These are phyloP conservation scores for Aspergillus ellipticus DNA, from an alignment of 495 filamentous ascomycete genomes.

Conservation along the genomic window DNA sequence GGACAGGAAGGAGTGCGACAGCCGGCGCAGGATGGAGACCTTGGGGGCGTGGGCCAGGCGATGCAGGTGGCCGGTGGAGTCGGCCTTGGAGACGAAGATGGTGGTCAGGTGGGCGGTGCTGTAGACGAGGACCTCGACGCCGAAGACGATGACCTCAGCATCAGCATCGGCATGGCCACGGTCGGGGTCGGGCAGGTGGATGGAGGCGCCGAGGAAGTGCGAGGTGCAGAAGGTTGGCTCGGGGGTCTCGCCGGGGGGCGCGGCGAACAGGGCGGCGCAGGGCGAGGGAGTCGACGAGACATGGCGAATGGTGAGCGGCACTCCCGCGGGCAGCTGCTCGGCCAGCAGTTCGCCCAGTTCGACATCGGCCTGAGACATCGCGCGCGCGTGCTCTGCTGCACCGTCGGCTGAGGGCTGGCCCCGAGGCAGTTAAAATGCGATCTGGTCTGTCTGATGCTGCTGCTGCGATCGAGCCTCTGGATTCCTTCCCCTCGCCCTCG, in stretches of 20 bases:
- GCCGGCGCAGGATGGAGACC: conserved; percentile 67
- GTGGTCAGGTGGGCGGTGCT: conserved; percentile 75
- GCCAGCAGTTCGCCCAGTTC: conserved; percentile 55
- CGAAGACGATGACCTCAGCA: conserved; percentile 57
- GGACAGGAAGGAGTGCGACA: conserved; percentile 71
- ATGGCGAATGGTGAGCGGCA: conserved; percentile 74
- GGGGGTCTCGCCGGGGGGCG: conserved; percentile 63
- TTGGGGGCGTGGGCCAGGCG: conserved; percentile 57
- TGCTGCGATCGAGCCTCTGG: too few relatives aligned
- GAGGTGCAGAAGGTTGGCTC: conserved; percentile 80
- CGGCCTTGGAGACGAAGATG: conserved; percentile 94
- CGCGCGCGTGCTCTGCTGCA: conserved; percentile 9
- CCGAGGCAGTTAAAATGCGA: too few relatives aligned
- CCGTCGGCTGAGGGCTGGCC: too few relatives aligned
- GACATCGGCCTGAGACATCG: conserved; percentile 30
- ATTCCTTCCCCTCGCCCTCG: too few relatives aligned
- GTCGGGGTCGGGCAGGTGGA: conserved; percentile 30
- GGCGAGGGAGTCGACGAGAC: conserved; percentile 77
- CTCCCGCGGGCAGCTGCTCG: conserved; percentile 63
- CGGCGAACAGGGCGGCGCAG: conserved; percentile 70
- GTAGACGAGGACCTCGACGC: conserved; percentile 62
- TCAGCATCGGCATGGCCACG: too few relatives aligned
- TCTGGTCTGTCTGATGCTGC: too few relatives aligned
- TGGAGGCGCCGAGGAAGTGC: conserved; percentile 76
- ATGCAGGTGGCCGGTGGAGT: conserved; percentile 86